Conservation (phyloP, 73 alveolate genomes). For the Stentor coeruleus region DNA sequence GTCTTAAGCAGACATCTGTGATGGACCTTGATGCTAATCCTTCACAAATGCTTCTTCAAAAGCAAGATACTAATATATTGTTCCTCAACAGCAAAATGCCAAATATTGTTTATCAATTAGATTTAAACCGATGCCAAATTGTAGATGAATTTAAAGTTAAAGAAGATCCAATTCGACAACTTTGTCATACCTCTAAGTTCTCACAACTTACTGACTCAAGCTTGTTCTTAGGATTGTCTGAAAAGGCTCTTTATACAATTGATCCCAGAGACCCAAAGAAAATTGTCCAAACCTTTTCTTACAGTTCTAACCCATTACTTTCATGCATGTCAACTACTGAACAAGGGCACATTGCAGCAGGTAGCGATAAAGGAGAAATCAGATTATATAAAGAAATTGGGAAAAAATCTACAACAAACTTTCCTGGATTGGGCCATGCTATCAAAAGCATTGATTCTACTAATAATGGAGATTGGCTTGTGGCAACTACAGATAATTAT, state of each 20-base stretch:
- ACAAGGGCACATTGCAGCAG: conserved; percentile 11
- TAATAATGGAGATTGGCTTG: conserved; percentile 20
- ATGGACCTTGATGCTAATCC: not conserved
- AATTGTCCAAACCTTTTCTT: not conserved
- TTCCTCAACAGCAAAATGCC: not conserved
- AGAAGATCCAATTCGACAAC: not conserved
- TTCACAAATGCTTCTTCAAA: not conserved
- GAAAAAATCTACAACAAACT: conserved; percentile 1
- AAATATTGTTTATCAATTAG: not conserved
- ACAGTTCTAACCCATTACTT: not conserved
- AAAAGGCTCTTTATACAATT: not conserved
- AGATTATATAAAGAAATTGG: conserved; percentile 24
- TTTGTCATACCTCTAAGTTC: not conserved
- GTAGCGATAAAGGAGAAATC: conserved; percentile 26
- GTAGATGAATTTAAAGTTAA: not conserved
- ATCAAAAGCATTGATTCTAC: conserved; percentile 24
- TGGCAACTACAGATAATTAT: not conserved
- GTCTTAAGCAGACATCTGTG: not conserved
- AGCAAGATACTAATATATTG: not conserved
- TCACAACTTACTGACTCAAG: not conserved
- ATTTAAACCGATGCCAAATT: not conserved
- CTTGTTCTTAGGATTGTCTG: not conserved
- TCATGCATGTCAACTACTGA: not conserved
- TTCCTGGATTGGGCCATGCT: conserved; percentile 27
- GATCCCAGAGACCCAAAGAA: not conserved